phyloP scores from a whole-genome alignment of 2,329 filamentous ascomycete species.

The Aspergillus sp. region DNA sequence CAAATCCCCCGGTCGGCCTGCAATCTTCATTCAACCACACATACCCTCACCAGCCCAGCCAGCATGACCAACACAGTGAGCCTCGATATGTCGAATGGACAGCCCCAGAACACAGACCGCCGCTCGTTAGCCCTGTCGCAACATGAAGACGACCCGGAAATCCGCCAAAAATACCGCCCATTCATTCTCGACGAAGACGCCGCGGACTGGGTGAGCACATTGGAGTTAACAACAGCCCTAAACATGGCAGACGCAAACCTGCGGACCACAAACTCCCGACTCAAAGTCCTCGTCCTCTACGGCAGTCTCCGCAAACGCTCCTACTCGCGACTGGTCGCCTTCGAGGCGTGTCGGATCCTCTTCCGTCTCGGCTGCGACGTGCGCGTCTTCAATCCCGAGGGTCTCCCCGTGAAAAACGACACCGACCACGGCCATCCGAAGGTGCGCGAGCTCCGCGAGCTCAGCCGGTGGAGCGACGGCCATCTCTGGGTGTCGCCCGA shows the following conservation, averaged over 20 bases:
- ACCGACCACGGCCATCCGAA: conserved; percentile 56
- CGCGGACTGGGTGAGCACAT: conserved; percentile 52
- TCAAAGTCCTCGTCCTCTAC: conserved; percentile 61
- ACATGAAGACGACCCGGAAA: conserved; percentile 46
- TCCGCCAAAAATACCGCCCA: conserved; percentile 54
- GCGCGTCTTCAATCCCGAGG: conserved; percentile 58
- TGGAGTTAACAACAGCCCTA: conserved; percentile 55
- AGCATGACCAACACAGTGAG: background rate
- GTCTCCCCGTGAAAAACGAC: conserved; percentile 63
- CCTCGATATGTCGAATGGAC: background rate
- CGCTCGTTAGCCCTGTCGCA: conserved; percentile 13
- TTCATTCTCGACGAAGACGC: conserved; percentile 49
- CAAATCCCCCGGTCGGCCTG: background rate
- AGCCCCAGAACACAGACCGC: background rate
- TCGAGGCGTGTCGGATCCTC: conserved; percentile 59
- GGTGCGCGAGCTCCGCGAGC: conserved; percentile 60
- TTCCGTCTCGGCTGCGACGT: conserved; percentile 65
- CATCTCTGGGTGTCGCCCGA: conserved; percentile 66
- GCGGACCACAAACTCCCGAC: conserved; percentile 33
- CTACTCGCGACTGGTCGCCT: conserved; percentile 60
- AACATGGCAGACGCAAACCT: conserved; percentile 52
- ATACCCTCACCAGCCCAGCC: background rate
- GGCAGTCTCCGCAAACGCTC: conserved; percentile 58
- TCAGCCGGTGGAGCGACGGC: conserved; percentile 64
- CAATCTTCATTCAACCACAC: background rate